phyloP scores from a whole-genome alignment of 495 filamentous ascomycete species.

The Xylona heveae region DNA sequence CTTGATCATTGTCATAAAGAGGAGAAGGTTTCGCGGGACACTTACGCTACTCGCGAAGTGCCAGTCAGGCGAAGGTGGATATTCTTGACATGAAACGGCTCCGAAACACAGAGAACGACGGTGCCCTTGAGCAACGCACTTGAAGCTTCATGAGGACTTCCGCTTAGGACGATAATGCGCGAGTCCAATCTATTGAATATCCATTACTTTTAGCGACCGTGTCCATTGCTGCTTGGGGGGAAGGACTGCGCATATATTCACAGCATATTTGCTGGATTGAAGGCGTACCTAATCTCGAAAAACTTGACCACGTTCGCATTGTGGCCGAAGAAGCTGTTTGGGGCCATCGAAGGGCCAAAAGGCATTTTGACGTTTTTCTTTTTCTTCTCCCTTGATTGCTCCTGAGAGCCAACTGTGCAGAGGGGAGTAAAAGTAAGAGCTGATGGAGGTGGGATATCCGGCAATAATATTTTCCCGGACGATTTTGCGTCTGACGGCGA shows the following conservation, averaged over 20 bases:
- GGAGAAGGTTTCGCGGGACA: slow-evolving; percentile 6
- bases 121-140: slow-evolving; percentile 54
- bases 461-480: too few species aligned
- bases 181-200: slow-evolving; percentile 43
- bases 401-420: too few species aligned
- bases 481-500: too few species aligned
- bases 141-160: slow-evolving; percentile 49
- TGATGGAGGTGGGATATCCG: too few species aligned
- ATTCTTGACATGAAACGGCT: slow-evolving; percentile 46
- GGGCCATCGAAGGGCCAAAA: slow-evolving; percentile 18
- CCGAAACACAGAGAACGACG: slow-evolving; percentile 51
- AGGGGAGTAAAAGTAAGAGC: too few species aligned
- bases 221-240: not conserved
- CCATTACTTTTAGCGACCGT: not conserved
- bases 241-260: not conserved
- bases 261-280: not conserved
- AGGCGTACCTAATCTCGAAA: slow-evolving; percentile 31
- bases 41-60: slow-evolving; percentile 46
- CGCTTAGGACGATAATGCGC: slow-evolving; percentile 60
- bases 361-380: too few species aligned
- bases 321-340: slow-evolving; percentile 26
- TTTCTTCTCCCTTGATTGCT: too few species aligned
- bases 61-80: slow-evolving; percentile 53
- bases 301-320: slow-evolving; percentile 29
- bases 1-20: slow-evolving; percentile 1